Percentiles rank a stretch among this genome's conserved stretches.
These are phyloP conservation scores for Cordyceps fumosorosea DNA, from an alignment of 2,329 filamentous ascomycete species.

Conservation along the genomic window DNA sequence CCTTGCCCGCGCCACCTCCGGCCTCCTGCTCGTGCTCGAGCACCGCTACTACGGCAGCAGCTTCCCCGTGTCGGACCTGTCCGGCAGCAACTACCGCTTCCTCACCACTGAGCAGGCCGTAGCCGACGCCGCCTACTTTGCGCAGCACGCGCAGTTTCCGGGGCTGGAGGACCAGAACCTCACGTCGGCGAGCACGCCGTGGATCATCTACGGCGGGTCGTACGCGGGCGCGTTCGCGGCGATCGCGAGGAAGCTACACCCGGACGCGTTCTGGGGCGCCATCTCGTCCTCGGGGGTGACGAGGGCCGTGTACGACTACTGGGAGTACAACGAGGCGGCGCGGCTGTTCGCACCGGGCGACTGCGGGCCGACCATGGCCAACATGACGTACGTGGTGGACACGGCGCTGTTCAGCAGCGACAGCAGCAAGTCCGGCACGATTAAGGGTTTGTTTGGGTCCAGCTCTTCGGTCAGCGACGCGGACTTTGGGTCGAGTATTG, in stretches of 20 bases:
- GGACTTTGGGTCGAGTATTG: slow-evolving; percentile 38
- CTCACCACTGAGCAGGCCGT: slow-evolving; percentile 77
- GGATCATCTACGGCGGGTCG: slow-evolving; percentile 75
- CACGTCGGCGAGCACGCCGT: slow-evolving; percentile 59
- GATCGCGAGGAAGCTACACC: slow-evolving; percentile 68
- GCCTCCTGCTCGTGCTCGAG: slow-evolving; percentile 76
- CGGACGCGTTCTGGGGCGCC: slow-evolving; percentile 69
- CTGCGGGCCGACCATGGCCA: slow-evolving; percentile 60
- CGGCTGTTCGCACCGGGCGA: slow-evolving; percentile 44
- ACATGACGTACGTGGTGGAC: slow-evolving; percentile 45
- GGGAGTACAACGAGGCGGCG: slow-evolving; percentile 51
- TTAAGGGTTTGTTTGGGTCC: slow-evolving; percentile 30
- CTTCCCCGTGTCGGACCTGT: slow-evolving; percentile 60
- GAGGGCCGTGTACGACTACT: slow-evolving; percentile 71
- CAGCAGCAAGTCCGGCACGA: slow-evolving; percentile 31
- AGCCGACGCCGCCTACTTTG: slow-evolving; percentile 77
- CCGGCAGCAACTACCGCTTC: slow-evolving; percentile 66
- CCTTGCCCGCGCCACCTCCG: slow-evolving; percentile 63
- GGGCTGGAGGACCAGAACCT: slow-evolving; percentile 62
- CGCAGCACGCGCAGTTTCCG: slow-evolving; percentile 61
- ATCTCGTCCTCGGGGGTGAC: slow-evolving; percentile 79
- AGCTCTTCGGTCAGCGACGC: slow-evolving; percentile 20
- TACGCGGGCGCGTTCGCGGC: slow-evolving; percentile 78
- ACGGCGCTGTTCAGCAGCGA: slow-evolving; percentile 38
- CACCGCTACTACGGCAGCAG: slow-evolving; percentile 82